phyloP scores from a whole-genome alignment of 352 stramenopile species.

The Globisporangium echinulatum region DNA sequence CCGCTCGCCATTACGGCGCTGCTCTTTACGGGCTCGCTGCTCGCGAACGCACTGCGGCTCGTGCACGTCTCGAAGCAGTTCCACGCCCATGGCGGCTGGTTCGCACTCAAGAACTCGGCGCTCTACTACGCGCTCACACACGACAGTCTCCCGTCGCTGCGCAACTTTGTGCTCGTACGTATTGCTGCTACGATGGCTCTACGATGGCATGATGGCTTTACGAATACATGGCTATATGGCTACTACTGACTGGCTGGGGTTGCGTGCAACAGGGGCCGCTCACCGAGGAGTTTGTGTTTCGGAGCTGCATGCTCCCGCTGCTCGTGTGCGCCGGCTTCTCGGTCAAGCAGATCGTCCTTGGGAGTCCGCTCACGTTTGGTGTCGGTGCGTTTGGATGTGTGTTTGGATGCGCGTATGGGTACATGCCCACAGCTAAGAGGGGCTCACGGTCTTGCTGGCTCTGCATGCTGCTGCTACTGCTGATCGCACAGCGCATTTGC shows the following conservation, averaged over 20 bases:
- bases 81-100: constrained; percentile 62
- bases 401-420: too few species aligned
- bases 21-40: constrained; percentile 72
- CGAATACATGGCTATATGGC: too few species aligned
- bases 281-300: constrained; percentile 95
- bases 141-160: constrained; percentile 67
- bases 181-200: neutral
- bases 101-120: constrained; percentile 77
- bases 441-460: neutral
- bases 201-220: too few species aligned
- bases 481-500: constrained; percentile 60
- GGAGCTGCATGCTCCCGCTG: constrained; percentile 90
- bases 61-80: constrained; percentile 76
- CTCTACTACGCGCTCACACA: constrained; percentile 73
- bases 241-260: constrained; percentile 2
- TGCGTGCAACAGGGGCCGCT: constrained; percentile 69
- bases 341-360: constrained; percentile 75
- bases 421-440: neutral
- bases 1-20: constrained; percentile 64
- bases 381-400: constrained; percentile 56
- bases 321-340: constrained; percentile 80
- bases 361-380: constrained; percentile 92
- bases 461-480: neutral
- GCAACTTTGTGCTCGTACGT: constrained; percentile 76
- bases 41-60: constrained; percentile 69